Conservation (phyloP, 257 asterid species). For the Craterostigma plantagineum region DNA sequence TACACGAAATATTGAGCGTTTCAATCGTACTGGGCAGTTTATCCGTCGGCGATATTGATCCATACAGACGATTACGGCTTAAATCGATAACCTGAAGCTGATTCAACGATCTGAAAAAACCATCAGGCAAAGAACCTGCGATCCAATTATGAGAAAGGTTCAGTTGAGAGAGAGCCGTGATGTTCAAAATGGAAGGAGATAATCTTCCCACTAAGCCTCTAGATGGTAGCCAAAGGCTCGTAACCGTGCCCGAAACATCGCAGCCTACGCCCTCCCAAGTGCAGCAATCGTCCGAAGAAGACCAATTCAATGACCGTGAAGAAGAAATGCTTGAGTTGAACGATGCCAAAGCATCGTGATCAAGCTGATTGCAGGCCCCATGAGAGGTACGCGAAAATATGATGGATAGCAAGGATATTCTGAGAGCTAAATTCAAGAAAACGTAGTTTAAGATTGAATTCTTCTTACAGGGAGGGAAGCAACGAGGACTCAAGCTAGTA, state of each 20-base stretch:
- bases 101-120: slow-evolving; percentile 26
- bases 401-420: slow-evolving; percentile 6
- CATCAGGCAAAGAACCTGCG: slow-evolving; percentile 42
- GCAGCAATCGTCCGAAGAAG: slow-evolving; percentile 46
- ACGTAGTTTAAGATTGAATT: slow-evolving; percentile 4
- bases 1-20: slow-evolving; percentile 48
- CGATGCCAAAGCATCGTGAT: slow-evolving; percentile 29
- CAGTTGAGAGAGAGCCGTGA: slow-evolving; percentile 37
- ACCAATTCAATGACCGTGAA: slow-evolving; percentile 49
- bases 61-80: slow-evolving; percentile 55
- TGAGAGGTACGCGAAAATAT: slow-evolving; percentile 16
- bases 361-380: slow-evolving; percentile 34
- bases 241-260: slow-evolving; percentile 42
- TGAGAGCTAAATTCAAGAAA: slow-evolving; percentile 13
- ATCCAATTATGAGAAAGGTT: slow-evolving; percentile 42
- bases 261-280: slow-evolving; percentile 73
- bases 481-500: slow-evolving; percentile 8
- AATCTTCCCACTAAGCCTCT: slow-evolving; percentile 40
- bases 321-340: slow-evolving; percentile 25
- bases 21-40: slow-evolving; percentile 21
- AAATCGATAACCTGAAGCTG: slow-evolving; percentile 32
- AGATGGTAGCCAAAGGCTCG: slow-evolving; percentile 39
- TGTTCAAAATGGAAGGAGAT: slow-evolving; percentile 28
- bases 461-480: slow-evolving; percentile 6
- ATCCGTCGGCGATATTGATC: slow-evolving; percentile 19